Percentiles rank a stretch among this genome's conserved stretches.
phyloP scores from a whole-genome alignment of 371 early-diverging fungal genomes.

The Rhizopus stolonifer region DNA sequence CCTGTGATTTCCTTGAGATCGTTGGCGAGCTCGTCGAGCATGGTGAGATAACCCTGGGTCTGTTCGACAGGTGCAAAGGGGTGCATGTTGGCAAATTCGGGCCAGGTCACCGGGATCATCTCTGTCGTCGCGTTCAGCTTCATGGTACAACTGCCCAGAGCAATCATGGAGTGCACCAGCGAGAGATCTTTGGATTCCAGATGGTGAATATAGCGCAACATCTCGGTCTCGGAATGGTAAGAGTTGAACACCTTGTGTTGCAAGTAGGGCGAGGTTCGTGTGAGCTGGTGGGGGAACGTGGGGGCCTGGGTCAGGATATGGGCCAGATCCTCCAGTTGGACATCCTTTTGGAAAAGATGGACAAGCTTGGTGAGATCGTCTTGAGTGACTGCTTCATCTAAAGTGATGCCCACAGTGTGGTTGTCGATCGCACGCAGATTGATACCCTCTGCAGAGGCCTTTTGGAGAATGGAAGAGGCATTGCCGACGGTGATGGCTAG shows the following conservation, averaged over 20 bases:
- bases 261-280: conserved; percentile 75
- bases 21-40: conserved; percentile 83
- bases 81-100: conserved; percentile 92
- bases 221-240: conserved; percentile 98
- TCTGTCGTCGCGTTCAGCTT: conserved; percentile 97
- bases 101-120: conserved; percentile 98
- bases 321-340: conserved; percentile 52
- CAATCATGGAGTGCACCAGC: conserved; percentile 96
- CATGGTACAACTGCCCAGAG: conserved; percentile 98
- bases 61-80: conserved; percentile 95
- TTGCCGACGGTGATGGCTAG: conserved; percentile 75
- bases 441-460: conserved; percentile 77
- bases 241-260: conserved; percentile 91
- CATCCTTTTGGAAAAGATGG: conserved; percentile 64
- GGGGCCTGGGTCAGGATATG: conserved; percentile 32
- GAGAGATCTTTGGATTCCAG: conserved; percentile 95
- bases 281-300: conserved; percentile 64
- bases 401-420: conserved; percentile 75
- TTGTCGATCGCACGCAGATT: conserved; percentile 84
- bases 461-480: conserved; percentile 62
- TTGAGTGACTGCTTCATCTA: conserved; percentile 89
- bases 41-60: conserved; percentile 83
- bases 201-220: conserved; percentile 92
- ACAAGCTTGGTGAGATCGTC: conserved; percentile 78
- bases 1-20: conserved; percentile 92